Conservation (phyloP, 371 early-diverging fungal species). For the Syncephalastrum contaminatum region DNA sequence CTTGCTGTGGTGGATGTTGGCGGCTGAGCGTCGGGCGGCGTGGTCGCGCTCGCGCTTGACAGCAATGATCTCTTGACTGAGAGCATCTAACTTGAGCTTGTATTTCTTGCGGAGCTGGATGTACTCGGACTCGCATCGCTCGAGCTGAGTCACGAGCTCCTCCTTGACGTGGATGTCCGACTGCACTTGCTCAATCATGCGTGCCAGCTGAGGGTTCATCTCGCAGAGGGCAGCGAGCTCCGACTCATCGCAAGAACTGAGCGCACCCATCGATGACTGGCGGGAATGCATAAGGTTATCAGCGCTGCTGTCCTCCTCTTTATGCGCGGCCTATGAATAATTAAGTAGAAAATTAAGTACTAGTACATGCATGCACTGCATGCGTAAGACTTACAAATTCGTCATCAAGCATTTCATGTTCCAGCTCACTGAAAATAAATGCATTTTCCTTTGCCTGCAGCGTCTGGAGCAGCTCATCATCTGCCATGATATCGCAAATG, state of each 20-base stretch:
- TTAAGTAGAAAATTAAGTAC: too few relatives aligned
- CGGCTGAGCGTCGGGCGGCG: conserved; percentile 22
- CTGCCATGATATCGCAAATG: conserved; percentile 6
- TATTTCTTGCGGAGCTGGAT: conserved; percentile 59
- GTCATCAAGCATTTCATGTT: conserved; percentile 7
- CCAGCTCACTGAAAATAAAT: conserved; percentile 12
- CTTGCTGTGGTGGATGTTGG: conserved; percentile 41
- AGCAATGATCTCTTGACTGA: conserved; percentile 48
- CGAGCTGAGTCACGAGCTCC: conserved; percentile 52
- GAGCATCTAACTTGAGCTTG: conserved; percentile 57
- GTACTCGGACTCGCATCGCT: conserved; percentile 56
- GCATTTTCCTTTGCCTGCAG: conserved; percentile 16
- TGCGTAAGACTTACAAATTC: too few relatives aligned
- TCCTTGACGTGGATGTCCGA: conserved; percentile 68
- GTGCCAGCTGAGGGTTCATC: conserved; percentile 32
- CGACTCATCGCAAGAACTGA: neutral
- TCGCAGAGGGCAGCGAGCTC: neutral
- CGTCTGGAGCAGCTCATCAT: conserved; percentile 9
- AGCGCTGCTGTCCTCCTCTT: too few relatives aligned
- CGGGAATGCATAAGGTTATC: too few relatives aligned
- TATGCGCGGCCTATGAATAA: too few relatives aligned
- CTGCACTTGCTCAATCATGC: conserved; percentile 60
- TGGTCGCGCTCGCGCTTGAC: conserved; percentile 70
- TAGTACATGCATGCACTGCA: too few relatives aligned
- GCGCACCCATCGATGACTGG: too few relatives aligned